Conservation (phyloP, 2,329 filamentous ascomycete genomes). For the Colletotrichum magnum region DNA sequence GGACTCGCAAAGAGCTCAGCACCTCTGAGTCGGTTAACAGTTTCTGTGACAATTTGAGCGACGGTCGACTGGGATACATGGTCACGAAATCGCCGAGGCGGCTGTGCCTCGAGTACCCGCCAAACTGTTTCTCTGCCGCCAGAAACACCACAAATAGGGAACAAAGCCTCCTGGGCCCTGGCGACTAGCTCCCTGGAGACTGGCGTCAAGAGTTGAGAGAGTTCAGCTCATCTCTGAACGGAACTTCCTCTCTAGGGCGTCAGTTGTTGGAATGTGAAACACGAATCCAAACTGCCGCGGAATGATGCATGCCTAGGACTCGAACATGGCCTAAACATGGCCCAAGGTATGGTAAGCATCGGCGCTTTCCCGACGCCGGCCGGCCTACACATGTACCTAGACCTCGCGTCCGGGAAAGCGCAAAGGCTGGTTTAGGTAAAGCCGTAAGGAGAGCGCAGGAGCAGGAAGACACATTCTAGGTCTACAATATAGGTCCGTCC, state of each 20-base stretch:
- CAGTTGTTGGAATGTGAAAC: not conserved
- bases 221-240: not conserved
- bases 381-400: not conserved
- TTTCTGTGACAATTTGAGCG: not conserved
- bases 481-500: too few relatives aligned
- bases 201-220: not conserved
- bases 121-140: not conserved
- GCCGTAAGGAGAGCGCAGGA: too few relatives aligned
- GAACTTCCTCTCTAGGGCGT: not conserved
- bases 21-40: not conserved
- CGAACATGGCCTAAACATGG: not conserved
- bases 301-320: not conserved
- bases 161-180: too few relatives aligned
- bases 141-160: not conserved
- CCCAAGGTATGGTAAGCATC: not conserved
- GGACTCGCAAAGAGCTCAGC: too few relatives aligned
- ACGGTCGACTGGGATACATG: not conserved
- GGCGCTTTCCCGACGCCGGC: constrained; percentile 6
- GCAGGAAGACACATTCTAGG: too few relatives aligned
- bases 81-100: not conserved
- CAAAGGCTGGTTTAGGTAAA: not conserved
- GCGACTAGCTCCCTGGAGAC: not conserved
- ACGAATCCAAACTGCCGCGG: not conserved
- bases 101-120: not conserved
- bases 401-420: not conserved